A percentile compares a stretch with the other conserved stretches of the same genome.
Evolutionary conservation across 345 rosid genomes (phyloP).

Genomic region (Boechera retrofracta): DNA sequence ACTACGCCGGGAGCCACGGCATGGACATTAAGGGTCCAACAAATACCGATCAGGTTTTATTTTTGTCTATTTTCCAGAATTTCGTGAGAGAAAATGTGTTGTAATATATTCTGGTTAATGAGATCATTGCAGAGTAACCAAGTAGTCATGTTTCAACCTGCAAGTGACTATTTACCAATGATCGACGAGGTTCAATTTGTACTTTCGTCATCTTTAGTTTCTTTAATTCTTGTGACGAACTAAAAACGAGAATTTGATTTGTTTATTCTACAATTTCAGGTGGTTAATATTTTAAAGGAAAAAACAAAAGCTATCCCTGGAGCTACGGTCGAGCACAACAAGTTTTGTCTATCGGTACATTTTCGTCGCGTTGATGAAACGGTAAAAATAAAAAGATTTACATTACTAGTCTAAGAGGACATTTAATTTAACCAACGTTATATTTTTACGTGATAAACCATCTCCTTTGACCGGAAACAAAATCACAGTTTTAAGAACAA

Average conservation of each 20-base stretch:
- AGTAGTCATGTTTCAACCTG: constrained; percentile 75
- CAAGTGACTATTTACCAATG: constrained; percentile 84
- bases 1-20: constrained; percentile 96
- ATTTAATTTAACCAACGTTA: neutral
- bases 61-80: neutral
- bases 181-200: constrained; percentile 62
- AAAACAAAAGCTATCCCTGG: constrained; percentile 69
- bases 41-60: constrained; percentile 39
- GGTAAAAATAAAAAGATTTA: constrained; percentile 33
- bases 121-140: constrained; percentile 50
- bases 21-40: constrained; percentile 96
- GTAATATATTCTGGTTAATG: neutral
- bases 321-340: constrained; percentile 81
- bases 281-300: constrained; percentile 53
- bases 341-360: constrained; percentile 85
- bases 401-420: neutral
- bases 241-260: neutral
- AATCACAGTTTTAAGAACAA: neutral
- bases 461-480: neutral
- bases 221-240: neutral
- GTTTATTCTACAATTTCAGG: constrained; percentile 42
- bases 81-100: neutral
- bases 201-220: neutral
- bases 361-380: constrained; percentile 86
- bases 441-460: neutral